phyloP scores from a whole-genome alignment of 2,329 filamentous ascomycete species.

The Apiospora pterosperma region DNA sequence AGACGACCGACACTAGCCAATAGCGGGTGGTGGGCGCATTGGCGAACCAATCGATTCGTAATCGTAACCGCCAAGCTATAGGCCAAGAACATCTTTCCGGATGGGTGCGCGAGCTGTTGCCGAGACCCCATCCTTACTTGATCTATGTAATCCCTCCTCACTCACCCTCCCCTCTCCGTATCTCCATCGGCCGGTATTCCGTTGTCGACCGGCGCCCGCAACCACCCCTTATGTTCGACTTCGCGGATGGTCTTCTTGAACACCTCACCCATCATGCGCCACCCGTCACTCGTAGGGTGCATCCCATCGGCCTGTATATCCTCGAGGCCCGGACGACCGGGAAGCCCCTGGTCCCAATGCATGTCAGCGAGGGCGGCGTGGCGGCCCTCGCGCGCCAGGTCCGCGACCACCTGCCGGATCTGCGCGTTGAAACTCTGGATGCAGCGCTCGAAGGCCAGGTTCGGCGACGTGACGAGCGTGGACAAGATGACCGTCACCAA shows the following conservation, averaged over 20 bases:
- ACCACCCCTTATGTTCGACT: conserved; percentile 14
- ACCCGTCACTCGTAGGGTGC: conserved; percentile 16
- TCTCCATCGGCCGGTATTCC: conserved; percentile 15
- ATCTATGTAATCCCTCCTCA: neutral
- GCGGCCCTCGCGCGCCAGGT: conserved; percentile 20
- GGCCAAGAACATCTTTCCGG: neutral
- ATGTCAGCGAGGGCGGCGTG: conserved; percentile 21
- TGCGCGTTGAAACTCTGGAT: conserved; percentile 26
- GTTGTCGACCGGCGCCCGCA: conserved; percentile 13
- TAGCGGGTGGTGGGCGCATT: neutral
- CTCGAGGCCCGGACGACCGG: conserved; percentile 15
- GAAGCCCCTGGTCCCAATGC: conserved; percentile 24
- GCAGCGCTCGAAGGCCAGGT: conserved; percentile 19
- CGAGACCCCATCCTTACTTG: neutral
- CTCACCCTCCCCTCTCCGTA: conserved; percentile 5
- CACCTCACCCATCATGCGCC: conserved; percentile 17
- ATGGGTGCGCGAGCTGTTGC: neutral
- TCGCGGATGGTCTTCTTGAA: conserved; percentile 16
- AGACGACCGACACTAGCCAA: neutral
- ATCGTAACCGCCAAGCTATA: neutral
- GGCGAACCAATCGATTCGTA: neutral
- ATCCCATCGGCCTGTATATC: conserved; percentile 18
- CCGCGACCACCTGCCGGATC: conserved; percentile 23
- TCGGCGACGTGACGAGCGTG: conserved; percentile 22
- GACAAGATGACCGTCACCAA: conserved; percentile 20